These are phyloP conservation scores for Pythium brassicae DNA, from an alignment of 352 stramenopile species.

Conservation along the genomic window DNA sequence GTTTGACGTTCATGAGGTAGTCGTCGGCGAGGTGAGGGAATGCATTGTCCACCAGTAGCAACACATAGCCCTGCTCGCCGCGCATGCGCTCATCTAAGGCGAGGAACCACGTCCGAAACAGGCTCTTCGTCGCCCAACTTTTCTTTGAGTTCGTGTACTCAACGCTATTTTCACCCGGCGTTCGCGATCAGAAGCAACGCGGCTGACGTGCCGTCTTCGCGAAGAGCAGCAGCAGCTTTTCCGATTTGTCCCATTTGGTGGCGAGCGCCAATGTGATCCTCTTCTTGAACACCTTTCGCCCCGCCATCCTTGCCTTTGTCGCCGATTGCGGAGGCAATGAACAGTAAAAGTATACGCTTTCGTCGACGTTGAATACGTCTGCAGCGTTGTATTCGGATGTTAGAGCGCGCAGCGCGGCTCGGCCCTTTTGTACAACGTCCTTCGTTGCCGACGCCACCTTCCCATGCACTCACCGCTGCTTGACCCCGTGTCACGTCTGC, in stretches of 20 bases:
- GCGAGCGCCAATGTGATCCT: background rate
- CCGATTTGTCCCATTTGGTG: background rate
- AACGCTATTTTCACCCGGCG: background rate
- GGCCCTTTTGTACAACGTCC: background rate
- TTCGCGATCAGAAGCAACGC: background rate
- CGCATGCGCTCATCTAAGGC: background rate
- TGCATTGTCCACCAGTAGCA: background rate
- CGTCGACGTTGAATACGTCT: constrained; percentile 12
- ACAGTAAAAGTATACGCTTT: constrained; percentile 4
- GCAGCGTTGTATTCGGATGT: constrained; percentile 1
- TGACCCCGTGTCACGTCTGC: background rate
- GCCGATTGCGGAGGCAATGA: background rate
- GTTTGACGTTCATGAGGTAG: background rate
- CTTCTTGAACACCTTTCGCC: constrained; percentile 1
- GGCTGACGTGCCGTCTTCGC: background rate
- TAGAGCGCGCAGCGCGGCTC: background rate
- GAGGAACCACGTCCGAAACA: background rate
- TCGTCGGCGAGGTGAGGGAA: background rate
- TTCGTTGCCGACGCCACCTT: background rate
- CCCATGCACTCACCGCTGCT: constrained; percentile 2
- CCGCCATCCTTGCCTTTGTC: background rate
- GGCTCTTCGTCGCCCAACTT: constrained; percentile 4
- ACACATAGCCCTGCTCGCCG: background rate
- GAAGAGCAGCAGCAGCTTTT: constrained; percentile 1
- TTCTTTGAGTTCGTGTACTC: constrained; percentile 3